Evolutionary conservation across 805 yeast species (phyloP), one percentile per base, ranked within the genome.

Genomic region (Saccharomycopsis lassenensis): DNA sequence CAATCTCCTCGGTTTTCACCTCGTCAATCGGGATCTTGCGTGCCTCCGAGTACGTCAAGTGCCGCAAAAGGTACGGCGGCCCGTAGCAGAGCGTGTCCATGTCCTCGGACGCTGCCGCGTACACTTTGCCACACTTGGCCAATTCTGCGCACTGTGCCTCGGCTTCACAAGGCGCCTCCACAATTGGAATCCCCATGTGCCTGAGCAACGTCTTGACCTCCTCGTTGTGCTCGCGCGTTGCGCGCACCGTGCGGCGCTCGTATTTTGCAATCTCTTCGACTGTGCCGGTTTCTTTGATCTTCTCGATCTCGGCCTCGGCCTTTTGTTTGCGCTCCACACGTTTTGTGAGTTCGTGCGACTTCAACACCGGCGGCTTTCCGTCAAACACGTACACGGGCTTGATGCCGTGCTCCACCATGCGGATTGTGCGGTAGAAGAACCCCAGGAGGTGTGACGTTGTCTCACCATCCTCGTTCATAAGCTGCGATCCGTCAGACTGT

Each of bases 71-170:
- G 41, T 61, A 74, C 4, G 94, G 91, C 2, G 97, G 83, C 39
- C 74, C 77, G 54, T 89, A 91, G 52, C 97, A 91, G 38, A 91
- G 57, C 1, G 98, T 91, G 59, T 91, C 98, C 98, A 91, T 91
- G 72, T 91, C 98, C 56, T 91, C 98, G 4, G 94, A 81, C 1
- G 96, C 98, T 2, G 97, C 95, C 6, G 94, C 98, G 54, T 77
- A 91, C 0, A 89, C 97, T 52, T 85, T 86, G 2, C 95, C 96
- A 8, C 74, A 71, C 40, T 75, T 71, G 3, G 96, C 96, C 32
- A 91, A 60, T 45, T 76, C 91, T 0, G 98, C 97, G 63, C 98
- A 91, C 51, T 91, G 97, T 0, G 98, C 95, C 56, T 91, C 99
- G 2, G 99, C 99, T 58, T 91, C 99, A 54, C 95, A 79, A 1